Evolutionary conservation across 495 filamentous ascomycete species (phyloP).

Genomic region (Staphylotrichum longicolle): DNA sequence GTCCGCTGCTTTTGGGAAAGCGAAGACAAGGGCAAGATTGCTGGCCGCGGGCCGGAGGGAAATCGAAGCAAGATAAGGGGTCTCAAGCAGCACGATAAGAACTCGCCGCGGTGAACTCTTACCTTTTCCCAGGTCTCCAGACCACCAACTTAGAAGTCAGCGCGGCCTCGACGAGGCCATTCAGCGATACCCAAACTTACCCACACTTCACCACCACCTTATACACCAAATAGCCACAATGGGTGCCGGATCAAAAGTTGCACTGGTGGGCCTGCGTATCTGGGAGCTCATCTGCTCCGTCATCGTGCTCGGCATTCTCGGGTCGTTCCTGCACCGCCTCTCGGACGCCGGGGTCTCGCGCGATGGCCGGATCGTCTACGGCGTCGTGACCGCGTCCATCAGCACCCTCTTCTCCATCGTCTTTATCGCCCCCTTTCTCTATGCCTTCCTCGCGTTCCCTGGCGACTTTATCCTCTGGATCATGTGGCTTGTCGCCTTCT

Average conservation of each 20-base stretch:
- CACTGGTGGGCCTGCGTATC: constrained; percentile 21
- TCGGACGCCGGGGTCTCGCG: constrained; percentile 3
- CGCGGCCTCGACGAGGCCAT: too few species aligned
- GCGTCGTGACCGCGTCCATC: constrained; percentile 20
- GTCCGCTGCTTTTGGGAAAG: not conserved
- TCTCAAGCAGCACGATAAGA: too few species aligned
- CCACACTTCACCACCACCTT: not conserved
- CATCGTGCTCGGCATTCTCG: constrained; percentile 27
- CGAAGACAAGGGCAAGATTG: too few species aligned
- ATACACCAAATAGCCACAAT: constrained; percentile 16
- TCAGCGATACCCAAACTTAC: not conserved
- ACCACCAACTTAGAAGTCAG: too few species aligned
- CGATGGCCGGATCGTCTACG: constrained; percentile 28
- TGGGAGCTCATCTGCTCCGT: constrained; percentile 25
- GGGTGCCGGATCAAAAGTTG: constrained; percentile 8
- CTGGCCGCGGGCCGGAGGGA: too few species aligned
- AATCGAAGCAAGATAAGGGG: not conserved
- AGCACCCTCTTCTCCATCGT: constrained; percentile 26
- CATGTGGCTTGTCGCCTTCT: constrained; percentile 30
- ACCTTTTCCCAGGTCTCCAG: too few species aligned
- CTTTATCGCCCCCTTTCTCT: constrained; percentile 29
- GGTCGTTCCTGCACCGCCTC: constrained; percentile 20
- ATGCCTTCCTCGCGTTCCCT: constrained; percentile 25
- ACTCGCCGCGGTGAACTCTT: too few species aligned
- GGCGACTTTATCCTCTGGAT: constrained; percentile 28